These are phyloP conservation scores for Betula pendula DNA, from an alignment of 306 rosid species.

Conservation along the genomic window DNA sequence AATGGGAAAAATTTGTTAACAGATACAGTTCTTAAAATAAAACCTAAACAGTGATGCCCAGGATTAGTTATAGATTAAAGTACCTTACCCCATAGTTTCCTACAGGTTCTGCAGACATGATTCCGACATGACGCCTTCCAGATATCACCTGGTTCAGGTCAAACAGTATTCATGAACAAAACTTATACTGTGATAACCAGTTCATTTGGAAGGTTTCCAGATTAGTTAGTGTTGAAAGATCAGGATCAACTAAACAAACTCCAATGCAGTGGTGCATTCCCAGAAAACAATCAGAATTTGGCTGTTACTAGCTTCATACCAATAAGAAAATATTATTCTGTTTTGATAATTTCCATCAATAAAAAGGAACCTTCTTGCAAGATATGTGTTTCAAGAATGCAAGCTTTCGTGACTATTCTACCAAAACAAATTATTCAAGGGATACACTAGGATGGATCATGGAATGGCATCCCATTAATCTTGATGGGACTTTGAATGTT, in stretches of 20 bases:
- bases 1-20: not conserved
- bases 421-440: not conserved
- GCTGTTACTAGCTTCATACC: not conserved
- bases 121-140: slow-evolving; percentile 74
- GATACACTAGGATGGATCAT: too few species aligned
- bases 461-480: not conserved
- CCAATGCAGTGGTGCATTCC: not conserved
- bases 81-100: slow-evolving; percentile 97
- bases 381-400: not conserved
- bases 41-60: slow-evolving; percentile 5
- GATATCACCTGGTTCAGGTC: slow-evolving; percentile 56
- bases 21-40: not conserved
- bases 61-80: slow-evolving; percentile 18
- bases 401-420: not conserved
- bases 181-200: not conserved
- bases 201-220: not conserved
- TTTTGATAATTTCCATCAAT: not conserved
- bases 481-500: not conserved
- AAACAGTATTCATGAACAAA: slow-evolving; percentile 6
- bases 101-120: slow-evolving; percentile 82
- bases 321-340: not conserved
- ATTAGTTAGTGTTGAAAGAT: not conserved
- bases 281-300: not conserved
- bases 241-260: not conserved
- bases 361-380: not conserved